These are phyloP conservation scores for Saccharomyces hybrid DNA, from an alignment of 1,139 yeast species.

Conservation along the genomic window DNA sequence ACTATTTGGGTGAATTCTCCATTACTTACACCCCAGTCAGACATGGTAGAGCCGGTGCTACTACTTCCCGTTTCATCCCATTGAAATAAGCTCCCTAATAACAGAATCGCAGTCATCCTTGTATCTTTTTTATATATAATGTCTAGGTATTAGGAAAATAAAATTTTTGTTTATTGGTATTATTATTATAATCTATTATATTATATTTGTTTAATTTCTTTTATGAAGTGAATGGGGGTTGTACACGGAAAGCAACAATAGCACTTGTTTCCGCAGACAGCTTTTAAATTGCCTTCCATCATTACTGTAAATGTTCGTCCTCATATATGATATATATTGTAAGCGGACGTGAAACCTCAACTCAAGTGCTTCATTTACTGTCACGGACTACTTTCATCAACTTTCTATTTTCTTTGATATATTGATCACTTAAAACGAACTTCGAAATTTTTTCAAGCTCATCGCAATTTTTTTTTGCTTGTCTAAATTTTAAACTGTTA, in stretches of 20 bases:
- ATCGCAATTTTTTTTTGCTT: neutral
- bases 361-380: neutral
- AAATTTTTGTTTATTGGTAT: neutral
- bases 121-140: slow-evolving; percentile 2
- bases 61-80: slow-evolving; percentile 80
- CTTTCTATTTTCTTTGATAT: neutral
- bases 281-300: neutral
- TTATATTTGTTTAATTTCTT: slow-evolving; percentile 1
- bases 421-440: neutral
- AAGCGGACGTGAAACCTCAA: neutral
- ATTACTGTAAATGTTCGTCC: too few species aligned
- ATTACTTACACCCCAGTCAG: slow-evolving; percentile 99
- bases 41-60: slow-evolving; percentile 99
- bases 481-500: too few species aligned
- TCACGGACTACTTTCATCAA: neutral
- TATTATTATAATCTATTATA: slow-evolving; percentile 3
- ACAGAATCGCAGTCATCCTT: neutral
- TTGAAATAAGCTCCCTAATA: slow-evolving; percentile 35
- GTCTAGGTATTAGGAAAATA: neutral
- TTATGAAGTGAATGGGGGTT: neutral
- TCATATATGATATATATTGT: neutral
- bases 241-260: neutral
- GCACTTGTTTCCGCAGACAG: neutral
- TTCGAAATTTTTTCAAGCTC: neutral
- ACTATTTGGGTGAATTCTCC: slow-evolving; percentile 99